Evolutionary conservation across 192 early-diverging fungal species (phyloP).

Genomic region (Linnemannia elongata): DNA sequence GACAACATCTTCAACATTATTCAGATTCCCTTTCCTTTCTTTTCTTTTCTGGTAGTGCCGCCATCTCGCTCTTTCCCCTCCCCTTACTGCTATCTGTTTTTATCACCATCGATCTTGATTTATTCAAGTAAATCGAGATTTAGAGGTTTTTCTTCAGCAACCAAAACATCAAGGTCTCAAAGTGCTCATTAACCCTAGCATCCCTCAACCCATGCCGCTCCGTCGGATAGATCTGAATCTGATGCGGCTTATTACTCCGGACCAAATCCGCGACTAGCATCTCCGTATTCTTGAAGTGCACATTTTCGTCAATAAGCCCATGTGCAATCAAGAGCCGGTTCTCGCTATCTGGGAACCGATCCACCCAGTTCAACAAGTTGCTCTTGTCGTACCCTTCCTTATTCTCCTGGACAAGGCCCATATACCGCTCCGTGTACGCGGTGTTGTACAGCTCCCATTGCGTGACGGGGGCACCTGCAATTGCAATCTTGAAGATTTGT

Average conservation of each 20-base stretch:
- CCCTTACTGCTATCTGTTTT: not conserved
- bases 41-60: not conserved
- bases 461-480: constrained; percentile 81
- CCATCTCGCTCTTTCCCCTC: not conserved
- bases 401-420: constrained; percentile 68
- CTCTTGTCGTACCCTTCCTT: constrained; percentile 63
- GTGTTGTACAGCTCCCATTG: constrained; percentile 82
- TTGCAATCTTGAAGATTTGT: constrained; percentile 70
- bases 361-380: constrained; percentile 64
- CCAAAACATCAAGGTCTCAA: constrained; percentile 80
- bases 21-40: not conserved
- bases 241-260: constrained; percentile 68
- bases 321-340: constrained; percentile 78
- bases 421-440: constrained; percentile 81
- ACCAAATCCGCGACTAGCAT: constrained; percentile 66
- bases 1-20: not conserved
- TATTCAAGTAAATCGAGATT: not conserved
- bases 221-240: constrained; percentile 78
- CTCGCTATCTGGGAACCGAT: constrained; percentile 69
- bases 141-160: constrained; percentile 71
- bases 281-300: constrained; percentile 78
- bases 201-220: constrained; percentile 80
- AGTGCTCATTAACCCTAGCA: constrained; percentile 79
- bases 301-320: constrained; percentile 84
- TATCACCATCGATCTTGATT: not conserved